A percentile compares a stretch with the other conserved stretches of the same genome.
These are phyloP conservation scores for Trichomonas vaginalis DNA, from an alignment of 208 protist species.

Conservation along the genomic window DNA sequence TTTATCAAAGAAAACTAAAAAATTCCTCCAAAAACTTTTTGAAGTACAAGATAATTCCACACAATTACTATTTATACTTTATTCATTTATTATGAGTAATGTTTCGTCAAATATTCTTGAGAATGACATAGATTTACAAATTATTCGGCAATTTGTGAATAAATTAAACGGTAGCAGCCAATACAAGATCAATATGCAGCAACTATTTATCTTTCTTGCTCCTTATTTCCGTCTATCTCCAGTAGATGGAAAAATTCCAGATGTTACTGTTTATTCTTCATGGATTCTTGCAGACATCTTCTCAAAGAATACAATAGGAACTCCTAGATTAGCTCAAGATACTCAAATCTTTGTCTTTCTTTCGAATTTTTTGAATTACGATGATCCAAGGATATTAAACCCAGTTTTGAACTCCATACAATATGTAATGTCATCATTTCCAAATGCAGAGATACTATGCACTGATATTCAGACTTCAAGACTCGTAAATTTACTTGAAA, in stretches of 20 bases:
- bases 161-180: neutral
- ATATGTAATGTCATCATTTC: neutral
- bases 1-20: neutral
- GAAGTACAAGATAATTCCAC: neutral
- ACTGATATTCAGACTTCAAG: neutral
- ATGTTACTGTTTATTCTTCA: neutral
- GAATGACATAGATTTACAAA: neutral
- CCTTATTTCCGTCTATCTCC: neutral
- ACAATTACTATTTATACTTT: neutral
- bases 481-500: neutral
- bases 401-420: neutral
- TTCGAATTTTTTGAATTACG: neutral
- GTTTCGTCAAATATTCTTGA: neutral
- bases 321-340: neutral
- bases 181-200: neutral
- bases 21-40: neutral
- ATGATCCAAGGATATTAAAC: neutral
- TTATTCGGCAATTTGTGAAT: neutral
- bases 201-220: neutral
- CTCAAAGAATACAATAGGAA: neutral
- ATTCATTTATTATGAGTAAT: neutral
- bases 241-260: neutral
- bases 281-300: neutral
- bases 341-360: neutral
- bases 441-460: neutral